Base-by-base conservation (phyloP, 1,139 yeast genomes). In the Kodamaea sp. region DNA sequence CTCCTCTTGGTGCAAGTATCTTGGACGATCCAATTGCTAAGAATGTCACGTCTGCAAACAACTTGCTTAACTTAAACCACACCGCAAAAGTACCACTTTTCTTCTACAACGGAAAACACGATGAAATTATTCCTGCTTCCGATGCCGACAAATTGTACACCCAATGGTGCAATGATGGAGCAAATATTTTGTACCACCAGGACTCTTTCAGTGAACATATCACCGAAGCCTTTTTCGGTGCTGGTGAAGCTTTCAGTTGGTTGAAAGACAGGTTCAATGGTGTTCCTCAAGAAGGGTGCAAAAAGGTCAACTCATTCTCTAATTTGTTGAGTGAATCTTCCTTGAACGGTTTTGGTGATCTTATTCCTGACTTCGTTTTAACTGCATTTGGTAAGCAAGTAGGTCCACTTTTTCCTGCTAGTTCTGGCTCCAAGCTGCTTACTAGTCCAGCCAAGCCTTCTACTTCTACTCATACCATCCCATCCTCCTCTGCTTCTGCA, bases 21-120 rank as follows among this genome's bases (percentile, higher is more conserved):
- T 31, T 31, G 15, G 8, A 11, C n/a, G n/a, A 28, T 24, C 15
- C 16, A 19, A 10, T 15, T 11, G 20, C 13, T 23, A 9, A 15
- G 10, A 26, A 26, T 15, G 10, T 31, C 15, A 26, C 26, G 4
- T 7, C 7, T 15, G 11, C 9, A 7, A 31, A 31, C 22, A 26
- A 26, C 15, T 15, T 22, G 15, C 18, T 26, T 15, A 12, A 12
- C 25, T 12, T 21, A 18, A 21, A 31, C n/a, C 40, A 33, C n/a
- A 31, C 35, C 12, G 59, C 61, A 3, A 32, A 43, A n/a, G 39
- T 51, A 10, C 60, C 60, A 4, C 22, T 56, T 6, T 49, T 49
- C 30, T 41, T 54, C 5, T 52, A 39, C 39, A 55, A 52, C 26
- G 50, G 51, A 4, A 26, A 34, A 15, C 29, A 33, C 5, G 60